Percentiles rank a stretch among this genome's conserved stretches.
phyloP scores from a whole-genome alignment of 192 early-diverging fungal species.

The Oehlia diaphana region DNA sequence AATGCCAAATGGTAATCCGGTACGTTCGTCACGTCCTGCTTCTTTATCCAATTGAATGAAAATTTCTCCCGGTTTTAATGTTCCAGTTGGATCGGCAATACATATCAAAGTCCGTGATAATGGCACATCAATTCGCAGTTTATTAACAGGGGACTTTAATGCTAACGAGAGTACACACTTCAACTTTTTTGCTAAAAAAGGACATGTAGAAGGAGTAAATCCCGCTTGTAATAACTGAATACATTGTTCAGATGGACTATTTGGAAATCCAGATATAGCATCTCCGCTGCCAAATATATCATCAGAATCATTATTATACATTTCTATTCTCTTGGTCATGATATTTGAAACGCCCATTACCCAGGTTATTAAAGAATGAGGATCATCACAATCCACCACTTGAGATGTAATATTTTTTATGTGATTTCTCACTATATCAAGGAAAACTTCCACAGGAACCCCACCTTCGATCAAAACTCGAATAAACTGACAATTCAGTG shows the following conservation, averaged over 20 bases:
- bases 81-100: slow-evolving; percentile 38
- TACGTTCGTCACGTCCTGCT: slow-evolving; percentile 30
- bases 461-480: slow-evolving; percentile 33
- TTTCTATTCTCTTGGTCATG: slow-evolving; percentile 27
- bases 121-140: slow-evolving; percentile 32
- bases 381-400: slow-evolving; percentile 27
- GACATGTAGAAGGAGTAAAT: slow-evolving; percentile 32
- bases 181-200: slow-evolving; percentile 34
- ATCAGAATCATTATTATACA: neutral
- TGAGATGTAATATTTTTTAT: slow-evolving; percentile 15
- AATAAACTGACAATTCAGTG: slow-evolving; percentile 37
- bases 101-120: slow-evolving; percentile 35
- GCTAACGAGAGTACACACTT: slow-evolving; percentile 17
- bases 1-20: slow-evolving; percentile 21
- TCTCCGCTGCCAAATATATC: neutral
- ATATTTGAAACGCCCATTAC: slow-evolving; percentile 11
- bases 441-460: slow-evolving; percentile 26
- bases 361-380: slow-evolving; percentile 30
- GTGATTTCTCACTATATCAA: slow-evolving; percentile 30
- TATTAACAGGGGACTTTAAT: slow-evolving; percentile 15
- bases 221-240: slow-evolving; percentile 38
- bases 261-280: slow-evolving; percentile 33
- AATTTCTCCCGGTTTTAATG: slow-evolving; percentile 28
- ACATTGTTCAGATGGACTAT: slow-evolving; percentile 14
- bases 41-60: slow-evolving; percentile 34